Evolutionary conservation across 345 rosid genomes (phyloP), one percentile per base, ranked within the genome.

Genomic region (Melaleuca quinquenervia): DNA sequence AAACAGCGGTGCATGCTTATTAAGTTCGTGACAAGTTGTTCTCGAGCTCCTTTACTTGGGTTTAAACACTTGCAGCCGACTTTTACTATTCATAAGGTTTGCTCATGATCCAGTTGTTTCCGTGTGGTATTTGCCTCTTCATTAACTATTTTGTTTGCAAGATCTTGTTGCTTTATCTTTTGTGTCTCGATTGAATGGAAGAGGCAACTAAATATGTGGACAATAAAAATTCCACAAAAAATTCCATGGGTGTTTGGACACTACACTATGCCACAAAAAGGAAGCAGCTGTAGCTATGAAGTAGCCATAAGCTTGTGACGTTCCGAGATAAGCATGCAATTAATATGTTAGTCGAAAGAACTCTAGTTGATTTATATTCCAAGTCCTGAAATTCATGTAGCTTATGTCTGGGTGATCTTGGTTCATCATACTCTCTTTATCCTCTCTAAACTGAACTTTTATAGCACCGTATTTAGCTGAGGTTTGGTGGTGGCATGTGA

Each of bases 11-110:
- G 98, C 88, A 86, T 95, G 98, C 92, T 97, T 89, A 98, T 97
- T 84, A 97, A 97, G 88, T 97, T 97, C 90, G 99, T 96, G 86
- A 97, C 98, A 62, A 97, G 99, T 90, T 97, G 98, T 91, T 96
- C 98, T 85, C 95, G 98, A 83, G 96, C 95, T 90, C 99, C 99
- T 86, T 94, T 94, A 83, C 96, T 95, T 64, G 98, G 99, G 80
- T 97, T 97, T 92, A 96, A 95, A 89, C 93, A 96, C 91, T 91
- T 96, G 93, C 98, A 93, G 89, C 98, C 99, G 86, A 89, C 96
- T 75, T 97, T 96, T 91, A 97, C 95, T 26, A 94, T 97, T 89
- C 98, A 95, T 89, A 97, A 97, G 95, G 98, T 95, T 85, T 51
- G 91, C 54, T 85, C 58, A 58, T 85, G 62, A 86, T 86, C 86